These are phyloP conservation scores for Withania somnifera DNA, from an alignment of 305 asterid genomes.

Conservation along the genomic window DNA sequence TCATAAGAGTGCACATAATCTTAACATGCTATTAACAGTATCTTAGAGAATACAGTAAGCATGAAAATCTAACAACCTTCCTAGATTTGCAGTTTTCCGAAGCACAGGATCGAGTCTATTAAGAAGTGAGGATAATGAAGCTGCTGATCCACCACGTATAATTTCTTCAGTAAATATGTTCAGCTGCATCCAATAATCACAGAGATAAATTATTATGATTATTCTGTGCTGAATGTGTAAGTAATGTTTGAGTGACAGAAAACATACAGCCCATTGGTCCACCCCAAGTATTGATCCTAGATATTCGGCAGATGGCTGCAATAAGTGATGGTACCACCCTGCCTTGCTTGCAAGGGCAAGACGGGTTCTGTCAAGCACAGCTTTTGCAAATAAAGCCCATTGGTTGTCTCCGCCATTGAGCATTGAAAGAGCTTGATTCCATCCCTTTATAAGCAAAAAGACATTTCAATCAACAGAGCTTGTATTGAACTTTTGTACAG, in stretches of 20 bases:
- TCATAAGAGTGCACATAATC: background rate
- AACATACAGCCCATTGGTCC: constrained; percentile 82
- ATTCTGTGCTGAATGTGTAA: background rate
- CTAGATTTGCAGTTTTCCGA: constrained; percentile 82
- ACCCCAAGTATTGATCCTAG: constrained; percentile 88
- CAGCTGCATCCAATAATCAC: constrained; percentile 40
- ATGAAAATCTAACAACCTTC: constrained; percentile 50
- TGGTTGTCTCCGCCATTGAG: constrained; percentile 41
- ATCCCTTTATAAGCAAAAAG: constrained; percentile 48
- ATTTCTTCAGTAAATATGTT: constrained; percentile 94
- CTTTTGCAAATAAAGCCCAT: constrained; percentile 94
- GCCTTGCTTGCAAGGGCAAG: constrained; percentile 91
- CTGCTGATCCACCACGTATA: constrained; percentile 97
- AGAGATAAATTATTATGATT: constrained; percentile 11
- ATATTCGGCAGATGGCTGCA: constrained; percentile 98
- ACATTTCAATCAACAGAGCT: background rate
- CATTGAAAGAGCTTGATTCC: constrained; percentile 78
- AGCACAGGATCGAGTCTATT: constrained; percentile 96
- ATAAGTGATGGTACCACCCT: constrained; percentile 72
- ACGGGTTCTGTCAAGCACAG: constrained; percentile 90
- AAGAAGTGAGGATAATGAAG: constrained; percentile 87
- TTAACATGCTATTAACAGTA: background rate
- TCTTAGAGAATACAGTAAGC: background rate
- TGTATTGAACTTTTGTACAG: background rate
- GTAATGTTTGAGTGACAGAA: background rate